Evolutionary conservation across 1,284 basidiomycete genomes (phyloP), one percentile per base, ranked within the genome.

Genomic region (Papiliotrema flavescens): DNA sequence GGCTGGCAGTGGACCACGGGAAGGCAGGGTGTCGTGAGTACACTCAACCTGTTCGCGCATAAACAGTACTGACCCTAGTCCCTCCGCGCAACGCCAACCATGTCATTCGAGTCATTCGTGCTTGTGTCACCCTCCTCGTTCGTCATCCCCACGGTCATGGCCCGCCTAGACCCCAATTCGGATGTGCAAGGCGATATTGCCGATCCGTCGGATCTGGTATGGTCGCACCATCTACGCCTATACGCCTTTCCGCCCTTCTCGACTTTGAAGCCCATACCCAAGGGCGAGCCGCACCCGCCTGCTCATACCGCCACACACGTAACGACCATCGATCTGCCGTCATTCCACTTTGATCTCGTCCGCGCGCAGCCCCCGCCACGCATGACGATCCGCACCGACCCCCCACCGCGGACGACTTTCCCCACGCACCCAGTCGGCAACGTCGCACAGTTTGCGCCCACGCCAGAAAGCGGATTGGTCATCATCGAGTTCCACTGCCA

Each of bases 1-100:
- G 74, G 70, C 8, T 77, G 71, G 72, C 68, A 77, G 43, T 76
- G 74, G 74, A 69, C 70, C 2, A 74, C 68, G 0, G 73, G 74
- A 8, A 53, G 70, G n/a, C 51, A 63, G 32, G 65, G 67, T 3
- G 62, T 73, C 32, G 67, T 75, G 41, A 52, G 70, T 70, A 4
- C 8, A n/a, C 15, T 36, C 44, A 24, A 24, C 17, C 37, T 19
- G 35, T 3, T 28, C 26, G 20, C 11, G 14, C 15, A 19, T 23
- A 24, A 3, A 20, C 5, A 19, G 24, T 43, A 43, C 52, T 56
- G 45, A 47, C 39, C 17, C n/a, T 40, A 68, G 62, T 60, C 57
- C 0, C 61, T 71, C 32, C 50, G 54, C 34, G 61, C 69, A 2
- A 44, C 53, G 5, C 52, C 52, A 1, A 66, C 56, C 14, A 59